Evolutionary conservation across 1,284 basidiomycete genomes (phyloP).

Genomic region (Cutaneotrichosporon sp.): DNA sequence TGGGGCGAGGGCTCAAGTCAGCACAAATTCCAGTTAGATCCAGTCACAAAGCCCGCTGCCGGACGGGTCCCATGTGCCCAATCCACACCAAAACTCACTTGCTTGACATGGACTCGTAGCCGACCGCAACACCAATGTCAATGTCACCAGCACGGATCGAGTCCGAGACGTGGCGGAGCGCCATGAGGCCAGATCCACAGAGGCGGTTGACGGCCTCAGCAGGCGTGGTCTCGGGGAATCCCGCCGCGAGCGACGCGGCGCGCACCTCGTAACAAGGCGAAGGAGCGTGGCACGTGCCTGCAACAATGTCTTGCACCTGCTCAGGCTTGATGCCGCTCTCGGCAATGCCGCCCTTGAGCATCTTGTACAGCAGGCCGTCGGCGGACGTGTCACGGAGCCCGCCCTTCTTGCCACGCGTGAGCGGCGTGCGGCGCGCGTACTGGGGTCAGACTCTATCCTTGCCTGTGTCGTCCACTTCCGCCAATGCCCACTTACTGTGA

Average conservation of each 20-base stretch:
- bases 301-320: conserved; percentile 55
- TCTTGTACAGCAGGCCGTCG: conserved; percentile 32
- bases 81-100: conserved; percentile 46
- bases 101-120: conserved; percentile 77
- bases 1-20: conserved; percentile 66
- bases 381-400: conserved; percentile 35
- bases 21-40: conserved; percentile 38
- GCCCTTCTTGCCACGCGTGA: conserved; percentile 35
- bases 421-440: conserved; percentile 47
- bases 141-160: conserved; percentile 68
- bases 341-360: conserved; percentile 30
- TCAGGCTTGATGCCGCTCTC: conserved; percentile 29
- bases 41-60: too few species aligned
- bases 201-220: conserved; percentile 76
- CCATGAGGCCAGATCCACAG: conserved; percentile 77
- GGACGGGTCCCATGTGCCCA: conserved; percentile 48
- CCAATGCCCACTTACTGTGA: conserved; percentile 66
- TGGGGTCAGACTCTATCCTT: conserved; percentile 35
- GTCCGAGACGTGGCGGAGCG: conserved; percentile 65
- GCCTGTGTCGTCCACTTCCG: too few species aligned
- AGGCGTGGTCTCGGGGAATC: conserved; percentile 60
- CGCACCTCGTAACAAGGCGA: conserved; percentile 29
- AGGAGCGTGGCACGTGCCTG: conserved; percentile 55
- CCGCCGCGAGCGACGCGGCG: conserved; percentile 26
- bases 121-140: conserved; percentile 72